Conservation (phyloP, 257 asterid species). For the Capsicum pubescens region DNA sequence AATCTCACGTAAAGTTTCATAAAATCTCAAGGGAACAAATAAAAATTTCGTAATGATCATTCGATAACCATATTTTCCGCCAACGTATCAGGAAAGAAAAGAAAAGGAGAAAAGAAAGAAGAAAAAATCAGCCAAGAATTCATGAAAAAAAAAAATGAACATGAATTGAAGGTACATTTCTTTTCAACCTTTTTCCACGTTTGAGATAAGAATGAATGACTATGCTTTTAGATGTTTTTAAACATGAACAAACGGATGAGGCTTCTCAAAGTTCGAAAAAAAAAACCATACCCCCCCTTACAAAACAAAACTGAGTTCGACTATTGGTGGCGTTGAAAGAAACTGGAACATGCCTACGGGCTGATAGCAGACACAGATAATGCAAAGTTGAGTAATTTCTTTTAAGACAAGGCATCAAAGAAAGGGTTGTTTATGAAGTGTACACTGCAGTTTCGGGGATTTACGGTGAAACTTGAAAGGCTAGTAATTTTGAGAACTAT, state of each 20-base stretch:
- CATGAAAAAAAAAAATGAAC: background rate
- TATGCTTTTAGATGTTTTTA: background rate
- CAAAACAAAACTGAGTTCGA: background rate
- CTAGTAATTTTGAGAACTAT: background rate
- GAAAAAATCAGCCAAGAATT: background rate
- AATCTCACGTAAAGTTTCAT: background rate
- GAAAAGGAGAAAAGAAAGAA: background rate
- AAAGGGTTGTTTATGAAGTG: background rate
- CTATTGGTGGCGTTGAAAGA: background rate
- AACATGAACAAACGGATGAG: background rate
- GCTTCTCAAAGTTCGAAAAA: background rate
- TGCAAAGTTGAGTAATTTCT: background rate
- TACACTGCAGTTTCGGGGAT: background rate
- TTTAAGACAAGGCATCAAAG: background rate
- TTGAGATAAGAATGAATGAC: background rate
- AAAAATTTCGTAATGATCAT: background rate
- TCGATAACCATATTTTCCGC: background rate
- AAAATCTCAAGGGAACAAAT: background rate
- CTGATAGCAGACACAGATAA: background rate
- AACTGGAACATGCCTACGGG: background rate
- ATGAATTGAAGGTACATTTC: background rate
- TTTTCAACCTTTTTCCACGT: background rate
- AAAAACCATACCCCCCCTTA: background rate
- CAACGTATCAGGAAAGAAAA: background rate
- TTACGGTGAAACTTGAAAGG: background rate